Percentiles rank a stretch among this genome's conserved stretches.
Conservation (phyloP, 495 filamentous ascomycete genomes). For the Aspergillus heteromorphus region DNA sequence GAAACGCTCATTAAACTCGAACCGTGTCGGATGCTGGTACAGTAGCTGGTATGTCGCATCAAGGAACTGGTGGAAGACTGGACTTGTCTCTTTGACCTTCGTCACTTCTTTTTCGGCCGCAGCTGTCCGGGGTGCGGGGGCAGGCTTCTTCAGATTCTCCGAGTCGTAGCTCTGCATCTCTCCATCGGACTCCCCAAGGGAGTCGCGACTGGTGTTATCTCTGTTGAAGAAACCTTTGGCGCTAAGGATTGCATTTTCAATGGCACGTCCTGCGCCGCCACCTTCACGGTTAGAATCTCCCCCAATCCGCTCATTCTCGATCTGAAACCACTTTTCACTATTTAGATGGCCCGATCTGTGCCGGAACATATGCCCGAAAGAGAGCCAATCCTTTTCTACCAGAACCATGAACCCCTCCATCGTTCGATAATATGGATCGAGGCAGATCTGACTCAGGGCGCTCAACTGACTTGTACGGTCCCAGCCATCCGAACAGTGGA, state of each 20-base stretch:
- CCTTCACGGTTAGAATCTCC: conserved; percentile 42
- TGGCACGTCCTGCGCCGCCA: conserved; percentile 62
- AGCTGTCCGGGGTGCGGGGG: conserved; percentile 30
- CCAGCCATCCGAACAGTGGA: conserved; percentile 98
- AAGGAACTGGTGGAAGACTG: conserved; percentile 97
- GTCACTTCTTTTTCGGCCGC: conserved; percentile 51
- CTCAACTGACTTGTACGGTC: conserved; percentile 95
- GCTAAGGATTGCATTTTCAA: conserved; percentile 80
- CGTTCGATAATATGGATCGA: conserved; percentile 94
- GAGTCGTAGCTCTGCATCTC: conserved; percentile 55
- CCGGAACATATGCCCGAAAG: conserved; percentile 96
- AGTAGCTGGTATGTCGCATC: conserved; percentile 92
- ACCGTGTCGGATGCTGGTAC: conserved; percentile 79
- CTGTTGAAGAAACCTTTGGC: conserved; percentile 89
- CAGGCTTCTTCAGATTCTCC: conserved; percentile 41
- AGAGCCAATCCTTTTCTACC: conserved; percentile 97
- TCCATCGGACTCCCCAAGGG: conserved; percentile 53
- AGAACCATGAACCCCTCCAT: conserved; percentile 93
- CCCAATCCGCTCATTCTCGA: conserved; percentile 61
- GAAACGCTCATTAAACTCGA: conserved; percentile 97
- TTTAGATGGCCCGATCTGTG: conserved; percentile 79
- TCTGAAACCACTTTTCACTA: conserved; percentile 92
- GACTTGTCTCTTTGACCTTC: conserved; percentile 81
- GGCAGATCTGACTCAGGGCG: conserved; percentile 85
- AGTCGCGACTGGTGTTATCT: conserved; percentile 63